phyloP scores from a whole-genome alignment of 352 stramenopile species.

The Phytophthora sansomeana region DNA sequence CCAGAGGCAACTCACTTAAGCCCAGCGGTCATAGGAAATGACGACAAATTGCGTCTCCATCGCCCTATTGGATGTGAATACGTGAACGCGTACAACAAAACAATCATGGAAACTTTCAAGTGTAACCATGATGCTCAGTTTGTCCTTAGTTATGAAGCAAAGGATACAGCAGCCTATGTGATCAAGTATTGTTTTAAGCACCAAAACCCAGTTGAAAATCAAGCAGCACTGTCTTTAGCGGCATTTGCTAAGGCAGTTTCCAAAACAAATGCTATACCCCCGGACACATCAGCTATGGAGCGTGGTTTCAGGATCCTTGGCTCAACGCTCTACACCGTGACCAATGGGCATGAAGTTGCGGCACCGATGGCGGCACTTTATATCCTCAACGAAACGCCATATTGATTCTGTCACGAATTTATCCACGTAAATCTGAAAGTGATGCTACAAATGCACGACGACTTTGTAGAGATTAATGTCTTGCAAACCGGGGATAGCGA shows the following conservation, averaged over 20 bases:
- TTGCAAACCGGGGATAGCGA: not conserved
- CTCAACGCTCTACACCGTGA: constrained; percentile 7
- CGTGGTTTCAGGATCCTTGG: not conserved
- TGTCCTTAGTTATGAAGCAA: not conserved
- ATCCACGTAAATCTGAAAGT: constrained; percentile 3
- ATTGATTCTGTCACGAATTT: constrained; percentile 13
- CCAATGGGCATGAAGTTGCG: constrained; percentile 2
- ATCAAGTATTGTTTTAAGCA: constrained; percentile 27
- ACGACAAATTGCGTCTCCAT: not conserved
- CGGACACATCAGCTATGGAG: not conserved
- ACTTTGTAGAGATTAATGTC: not conserved
- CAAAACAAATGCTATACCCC: not conserved
- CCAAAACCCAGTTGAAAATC: not conserved
- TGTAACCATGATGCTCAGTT: constrained; percentile 39
- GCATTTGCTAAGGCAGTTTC: not conserved
- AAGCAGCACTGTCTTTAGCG: not conserved
- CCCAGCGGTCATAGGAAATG: not conserved
- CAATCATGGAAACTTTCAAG: constrained; percentile 12
- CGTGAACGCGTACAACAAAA: constrained; percentile 28
- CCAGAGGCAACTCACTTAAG: not conserved
- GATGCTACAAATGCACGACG: not conserved
- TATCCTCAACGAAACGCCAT: constrained; percentile 4
- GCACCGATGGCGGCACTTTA: constrained; percentile 18
- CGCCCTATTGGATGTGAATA: constrained; percentile 26
- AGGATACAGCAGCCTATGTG: constrained; percentile 16